Conservation (phyloP, 169 alveolate species). For the Blepharisma undulans region DNA sequence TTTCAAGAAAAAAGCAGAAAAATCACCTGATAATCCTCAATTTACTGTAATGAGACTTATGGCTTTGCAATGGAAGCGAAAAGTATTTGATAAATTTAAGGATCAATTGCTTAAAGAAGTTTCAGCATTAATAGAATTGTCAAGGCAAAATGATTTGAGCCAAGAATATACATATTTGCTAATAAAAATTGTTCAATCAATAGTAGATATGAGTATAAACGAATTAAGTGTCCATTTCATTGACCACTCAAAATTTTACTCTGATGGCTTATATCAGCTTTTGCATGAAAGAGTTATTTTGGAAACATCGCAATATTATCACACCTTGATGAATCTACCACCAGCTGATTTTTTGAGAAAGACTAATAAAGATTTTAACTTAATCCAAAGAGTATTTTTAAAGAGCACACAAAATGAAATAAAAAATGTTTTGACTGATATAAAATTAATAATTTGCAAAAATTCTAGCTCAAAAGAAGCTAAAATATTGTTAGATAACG, state of each 20-base stretch:
- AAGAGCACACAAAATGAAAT: neutral
- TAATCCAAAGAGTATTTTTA: neutral
- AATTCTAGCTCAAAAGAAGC: neutral
- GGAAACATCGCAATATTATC: neutral
- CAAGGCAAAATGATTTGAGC: neutral
- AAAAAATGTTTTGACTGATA: neutral
- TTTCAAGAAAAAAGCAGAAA: neutral
- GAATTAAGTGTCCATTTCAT: constrained; percentile 16
- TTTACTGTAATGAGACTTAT: neutral
- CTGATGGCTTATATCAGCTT: constrained; percentile 1
- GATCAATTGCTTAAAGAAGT: neutral
- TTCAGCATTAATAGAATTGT: neutral
- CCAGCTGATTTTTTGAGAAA: neutral
- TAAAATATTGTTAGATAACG: too few relatives aligned
- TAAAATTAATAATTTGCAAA: neutral
- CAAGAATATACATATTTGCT: neutral
- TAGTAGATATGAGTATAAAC: constrained; percentile 12
- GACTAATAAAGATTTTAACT: neutral
- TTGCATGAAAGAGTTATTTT: neutral
- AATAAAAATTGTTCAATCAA: neutral
- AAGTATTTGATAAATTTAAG: neutral
- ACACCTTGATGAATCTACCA: neutral
- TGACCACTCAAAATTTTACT: constrained; percentile 3
- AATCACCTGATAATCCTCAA: neutral
- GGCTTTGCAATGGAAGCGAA: neutral